Evolutionary conservation across 306 rosid species (phyloP), one percentile per base, ranked within the genome.

Genomic region (Abrus pulchellus): DNA sequence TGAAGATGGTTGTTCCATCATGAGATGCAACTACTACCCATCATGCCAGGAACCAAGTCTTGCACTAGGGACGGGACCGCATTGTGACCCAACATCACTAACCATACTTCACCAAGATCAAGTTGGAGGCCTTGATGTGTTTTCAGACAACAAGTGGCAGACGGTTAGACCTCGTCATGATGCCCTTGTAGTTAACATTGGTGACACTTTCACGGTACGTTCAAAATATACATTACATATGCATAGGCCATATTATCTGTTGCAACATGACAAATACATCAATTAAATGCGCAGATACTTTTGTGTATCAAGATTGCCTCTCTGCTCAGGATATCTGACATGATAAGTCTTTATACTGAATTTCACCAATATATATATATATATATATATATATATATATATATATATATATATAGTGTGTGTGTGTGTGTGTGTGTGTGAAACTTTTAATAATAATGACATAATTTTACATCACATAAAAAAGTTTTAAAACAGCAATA

Each of bases 11-110:
- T 73, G 64, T 74, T 83, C 90, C 3, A 89, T 92, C 14, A 77
- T 90, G 89, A 85, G 97, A 83, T 89, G 91, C 68, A 92, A 92
- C 83, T 81, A 78, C 54, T 92, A 92, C 75, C 97, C 94, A 36
- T 52, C 60, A 30, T 90, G 94, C 70, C 50, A 77, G 43, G 62
- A 89, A 12, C 93, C 93, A 27, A 83, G 61, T 36, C 72, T 82
- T 32, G 76, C 82, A 8, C 68, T 92, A 2, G 97, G 97, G 12
- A 90, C 93, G 0, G 95, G 96, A 32, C 93, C 97, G 29, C 97
- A 90, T 72, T 89, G 92, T 29, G 97, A 93, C 67, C 94, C 94
- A 33, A 92, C 93, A 14, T 80, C 90, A 29, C 14, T 92, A 3
- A 92, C 94, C 65, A 84, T 92, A 30, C 97, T 92, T 80, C 82